These are phyloP conservation scores for Filobasidium wieringae DNA, from an alignment of 768 basidiomycete species.

Conservation along the genomic window DNA sequence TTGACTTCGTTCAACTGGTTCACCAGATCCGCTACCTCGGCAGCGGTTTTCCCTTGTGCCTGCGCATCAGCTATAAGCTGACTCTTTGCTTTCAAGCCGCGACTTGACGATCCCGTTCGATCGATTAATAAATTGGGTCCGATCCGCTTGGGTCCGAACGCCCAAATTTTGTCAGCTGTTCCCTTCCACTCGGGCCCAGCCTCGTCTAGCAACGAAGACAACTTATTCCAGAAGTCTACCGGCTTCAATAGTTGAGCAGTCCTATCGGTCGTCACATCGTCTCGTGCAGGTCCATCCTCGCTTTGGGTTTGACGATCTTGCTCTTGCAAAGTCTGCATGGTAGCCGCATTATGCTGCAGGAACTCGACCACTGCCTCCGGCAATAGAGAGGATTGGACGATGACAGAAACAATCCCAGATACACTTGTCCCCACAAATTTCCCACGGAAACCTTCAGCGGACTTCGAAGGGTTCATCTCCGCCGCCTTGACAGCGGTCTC, in stretches of 20 bases:
- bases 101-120: conserved; percentile 22
- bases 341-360: conserved; percentile 57
- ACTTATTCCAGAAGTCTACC: conserved; percentile 67
- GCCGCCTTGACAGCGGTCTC: conserved; percentile 76
- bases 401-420: conserved; percentile 64
- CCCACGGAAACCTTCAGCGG: conserved; percentile 56
- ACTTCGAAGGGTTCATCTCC: conserved; percentile 67
- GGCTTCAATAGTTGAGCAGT: conserved; percentile 28
- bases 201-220: conserved; percentile 54
- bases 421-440: conserved; percentile 60
- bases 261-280: conserved; percentile 19
- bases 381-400: conserved; percentile 68
- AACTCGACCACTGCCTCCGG: conserved; percentile 63
- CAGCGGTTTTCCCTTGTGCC: conserved; percentile 31
- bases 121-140: conserved; percentile 84
- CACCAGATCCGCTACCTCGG: conserved; percentile 28
- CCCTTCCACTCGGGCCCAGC: conserved; percentile 69
- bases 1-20: not conserved
- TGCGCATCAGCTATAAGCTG: conserved; percentile 25
- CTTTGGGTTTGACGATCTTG: conserved; percentile 36
- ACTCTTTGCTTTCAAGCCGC: conserved; percentile 2
- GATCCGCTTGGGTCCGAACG: conserved; percentile 77
- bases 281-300: conserved; percentile 17
- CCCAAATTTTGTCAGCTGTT: conserved; percentile 63
- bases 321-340: conserved; percentile 51